Conservation (phyloP, 805 yeast genomes). For the Candida adriatica region DNA sequence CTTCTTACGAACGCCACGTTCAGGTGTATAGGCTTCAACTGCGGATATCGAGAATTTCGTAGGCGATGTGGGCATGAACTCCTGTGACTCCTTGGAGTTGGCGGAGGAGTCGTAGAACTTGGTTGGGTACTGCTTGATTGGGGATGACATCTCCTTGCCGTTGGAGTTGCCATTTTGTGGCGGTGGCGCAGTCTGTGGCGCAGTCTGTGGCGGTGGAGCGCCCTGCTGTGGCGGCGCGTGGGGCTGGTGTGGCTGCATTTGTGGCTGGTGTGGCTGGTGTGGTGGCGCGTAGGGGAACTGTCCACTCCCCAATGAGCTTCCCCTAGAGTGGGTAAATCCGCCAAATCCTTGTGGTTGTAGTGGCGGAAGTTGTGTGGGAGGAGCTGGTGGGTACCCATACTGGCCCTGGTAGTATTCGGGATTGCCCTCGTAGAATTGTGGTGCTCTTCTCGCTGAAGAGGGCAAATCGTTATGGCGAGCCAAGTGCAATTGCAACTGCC, state of each 20-base stretch:
- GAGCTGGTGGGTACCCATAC: too few species aligned
- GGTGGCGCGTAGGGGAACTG: too few species aligned
- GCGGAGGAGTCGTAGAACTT: too few species aligned
- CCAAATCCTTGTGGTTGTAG: conserved; percentile 10
- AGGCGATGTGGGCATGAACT: conserved; percentile 14
- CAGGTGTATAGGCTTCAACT: conserved; percentile 62
- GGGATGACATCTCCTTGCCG: too few species aligned
- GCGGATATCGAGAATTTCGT: conserved; percentile 36
- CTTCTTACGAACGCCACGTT: conserved; percentile 35
- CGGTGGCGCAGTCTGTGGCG: conserved; percentile 4
- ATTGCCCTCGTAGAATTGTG: too few species aligned
- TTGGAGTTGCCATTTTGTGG: conserved; percentile 4
- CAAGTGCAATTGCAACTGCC: conserved; percentile 72
- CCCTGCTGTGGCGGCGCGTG: too few species aligned
- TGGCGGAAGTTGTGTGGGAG: conserved; percentile 16
- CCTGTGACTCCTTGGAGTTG: background rate
- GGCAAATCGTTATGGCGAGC: conserved; percentile 38
- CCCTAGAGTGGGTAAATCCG: conserved; percentile 12
- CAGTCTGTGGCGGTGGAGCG: conserved; percentile 11
- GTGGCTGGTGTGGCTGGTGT: too few species aligned
- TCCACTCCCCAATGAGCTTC: conserved; percentile 10
- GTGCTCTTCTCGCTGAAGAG: too few species aligned
- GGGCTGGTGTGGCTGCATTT: too few species aligned
- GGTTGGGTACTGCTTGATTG: too few species aligned
- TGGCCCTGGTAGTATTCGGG: too few species aligned